Percentiles rank a stretch among this genome's conserved stretches.
Evolutionary conservation across 306 rosid genomes (phyloP).

Genomic region (Malus fusca): DNA sequence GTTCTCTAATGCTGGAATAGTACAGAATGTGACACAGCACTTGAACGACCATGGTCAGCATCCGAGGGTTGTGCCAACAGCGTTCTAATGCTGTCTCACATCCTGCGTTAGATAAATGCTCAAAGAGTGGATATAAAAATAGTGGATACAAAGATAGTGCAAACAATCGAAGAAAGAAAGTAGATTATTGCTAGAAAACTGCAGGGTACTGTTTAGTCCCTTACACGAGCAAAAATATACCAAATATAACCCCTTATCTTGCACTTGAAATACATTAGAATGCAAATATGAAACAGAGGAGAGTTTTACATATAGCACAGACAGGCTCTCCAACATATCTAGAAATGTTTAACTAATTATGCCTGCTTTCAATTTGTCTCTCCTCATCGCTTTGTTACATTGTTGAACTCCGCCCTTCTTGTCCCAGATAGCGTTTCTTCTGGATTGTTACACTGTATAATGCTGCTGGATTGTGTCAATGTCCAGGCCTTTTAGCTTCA

Average conservation of each 20-base stretch:
- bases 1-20: neutral
- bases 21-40: neutral
- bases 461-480: constrained; percentile 94
- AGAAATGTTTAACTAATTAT: constrained; percentile 20
- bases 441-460: constrained; percentile 65
- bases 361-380: constrained; percentile 10
- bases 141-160: neutral
- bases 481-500: constrained; percentile 92
- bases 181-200: constrained; percentile 15
- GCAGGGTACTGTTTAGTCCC: constrained; percentile 23
- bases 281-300: constrained; percentile 20
- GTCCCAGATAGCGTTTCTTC: constrained; percentile 12
- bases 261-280: constrained; percentile 28
- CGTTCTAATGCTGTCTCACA: too few species aligned
- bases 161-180: constrained; percentile 6
- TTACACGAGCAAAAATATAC: constrained; percentile 23
- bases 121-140: neutral
- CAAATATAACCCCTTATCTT: constrained; percentile 28
- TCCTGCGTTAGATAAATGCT: neutral
- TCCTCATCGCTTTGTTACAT: constrained; percentile 14
- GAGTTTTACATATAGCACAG: constrained; percentile 30
- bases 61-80: neutral
- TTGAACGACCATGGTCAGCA: neutral
- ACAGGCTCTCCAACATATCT: constrained; percentile 24
- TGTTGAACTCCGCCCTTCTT: constrained; percentile 12